phyloP scores from a whole-genome alignment of 2,329 filamentous ascomycete genomes.

The Pestalotiopsis sp. region DNA sequence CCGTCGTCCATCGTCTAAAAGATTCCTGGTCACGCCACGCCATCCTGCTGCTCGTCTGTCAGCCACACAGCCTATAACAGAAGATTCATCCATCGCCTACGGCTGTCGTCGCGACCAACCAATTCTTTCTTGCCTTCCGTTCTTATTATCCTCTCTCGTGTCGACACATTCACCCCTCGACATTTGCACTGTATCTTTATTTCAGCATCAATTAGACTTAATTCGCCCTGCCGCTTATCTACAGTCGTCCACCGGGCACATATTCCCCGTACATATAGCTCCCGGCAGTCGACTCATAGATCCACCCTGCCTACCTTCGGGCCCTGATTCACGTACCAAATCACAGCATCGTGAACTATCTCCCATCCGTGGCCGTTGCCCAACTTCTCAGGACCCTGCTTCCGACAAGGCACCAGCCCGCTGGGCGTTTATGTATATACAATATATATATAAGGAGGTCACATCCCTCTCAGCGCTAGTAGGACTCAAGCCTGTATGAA shows the following conservation, averaged over 20 bases:
- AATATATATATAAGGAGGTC: not conserved
- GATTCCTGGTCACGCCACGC: conserved; percentile 1
- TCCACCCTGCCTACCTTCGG: conserved; percentile 31
- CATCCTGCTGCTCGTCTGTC: conserved; percentile 3
- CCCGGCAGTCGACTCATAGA: conserved; percentile 20
- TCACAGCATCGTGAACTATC: conserved; percentile 26
- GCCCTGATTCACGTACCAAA: conserved; percentile 23
- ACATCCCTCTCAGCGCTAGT: not conserved
- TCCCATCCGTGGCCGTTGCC: conserved; percentile 23
- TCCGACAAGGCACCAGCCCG: conserved; percentile 5
- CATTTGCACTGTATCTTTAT: conserved; percentile 1
- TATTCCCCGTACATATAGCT: conserved; percentile 15
- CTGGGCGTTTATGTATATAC: not conserved
- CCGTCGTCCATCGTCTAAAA: conserved; percentile 9
- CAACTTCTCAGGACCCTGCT: conserved; percentile 27
- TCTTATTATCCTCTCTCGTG: conserved; percentile 5
- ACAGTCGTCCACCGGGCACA: conserved; percentile 10
- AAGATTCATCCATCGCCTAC: conserved; percentile 10
- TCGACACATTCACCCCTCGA: conserved; percentile 12
- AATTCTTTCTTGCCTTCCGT: conserved; percentile 4
- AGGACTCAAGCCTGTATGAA: not conserved
- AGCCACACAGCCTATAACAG: conserved; percentile 1
- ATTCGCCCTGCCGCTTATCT: not conserved
- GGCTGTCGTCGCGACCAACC: conserved; percentile 7
- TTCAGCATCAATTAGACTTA: not conserved